Percentiles rank a stretch among this genome's conserved stretches.
phyloP scores from a whole-genome alignment of 768 basidiomycete genomes.

The Rossbeevera mucosa region DNA sequence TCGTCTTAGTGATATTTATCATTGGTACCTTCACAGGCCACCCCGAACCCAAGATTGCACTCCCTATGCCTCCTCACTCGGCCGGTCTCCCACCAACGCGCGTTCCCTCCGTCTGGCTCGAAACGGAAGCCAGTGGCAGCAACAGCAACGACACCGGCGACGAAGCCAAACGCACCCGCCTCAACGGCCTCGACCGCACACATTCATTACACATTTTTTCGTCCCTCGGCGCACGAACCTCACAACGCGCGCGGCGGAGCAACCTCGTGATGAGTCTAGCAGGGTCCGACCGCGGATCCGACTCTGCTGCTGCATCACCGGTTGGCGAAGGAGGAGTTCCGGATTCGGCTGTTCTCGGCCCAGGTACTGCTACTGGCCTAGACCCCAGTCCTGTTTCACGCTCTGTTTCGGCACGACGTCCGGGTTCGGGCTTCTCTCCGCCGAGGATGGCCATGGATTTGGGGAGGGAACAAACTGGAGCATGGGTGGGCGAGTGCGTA shows the following conservation, averaged over 20 bases:
- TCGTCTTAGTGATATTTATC: not conserved
- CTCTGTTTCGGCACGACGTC: not conserved
- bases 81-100: slow-evolving; percentile 15
- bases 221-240: slow-evolving; percentile 2
- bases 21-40: slow-evolving; percentile 6
- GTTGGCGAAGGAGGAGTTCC: too few species aligned
- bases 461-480: not conserved
- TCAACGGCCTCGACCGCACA: slow-evolving; percentile 18
- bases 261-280: slow-evolving; percentile 28
- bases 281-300: slow-evolving; percentile 2
- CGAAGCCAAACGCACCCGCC: not conserved
- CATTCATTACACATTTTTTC: slow-evolving; percentile 23
- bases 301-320: not conserved
- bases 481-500: not conserved
- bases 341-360: not conserved
- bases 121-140: slow-evolving; percentile 16
- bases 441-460: not conserved
- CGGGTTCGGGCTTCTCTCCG: not conserved
- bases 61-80: slow-evolving; percentile 22
- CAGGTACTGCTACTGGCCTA: too few species aligned
- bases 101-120: slow-evolving; percentile 50
- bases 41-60: slow-evolving; percentile 10
- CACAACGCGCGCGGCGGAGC: slow-evolving; percentile 13
- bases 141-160: slow-evolving; percentile 6
- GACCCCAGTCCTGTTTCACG: not conserved